phyloP scores from a whole-genome alignment of 768 basidiomycete genomes.

The Boletus sensibilis region DNA sequence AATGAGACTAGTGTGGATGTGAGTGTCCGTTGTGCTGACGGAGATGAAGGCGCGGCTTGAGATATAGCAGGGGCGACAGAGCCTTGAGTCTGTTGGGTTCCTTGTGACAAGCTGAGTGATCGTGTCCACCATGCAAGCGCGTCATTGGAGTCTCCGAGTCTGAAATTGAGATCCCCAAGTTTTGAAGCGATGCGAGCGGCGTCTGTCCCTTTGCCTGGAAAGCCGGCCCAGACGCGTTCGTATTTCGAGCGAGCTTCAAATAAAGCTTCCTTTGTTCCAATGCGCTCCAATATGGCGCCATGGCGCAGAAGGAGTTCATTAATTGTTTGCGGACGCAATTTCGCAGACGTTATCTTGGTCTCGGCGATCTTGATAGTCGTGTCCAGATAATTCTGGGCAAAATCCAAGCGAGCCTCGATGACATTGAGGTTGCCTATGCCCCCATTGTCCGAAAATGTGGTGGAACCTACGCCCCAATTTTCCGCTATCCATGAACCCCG shows the following conservation, averaged over 20 bases:
- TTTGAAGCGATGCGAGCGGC: constrained; percentile 60
- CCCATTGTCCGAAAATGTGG: constrained; percentile 35
- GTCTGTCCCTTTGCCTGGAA: constrained; percentile 39
- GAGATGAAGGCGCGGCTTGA: constrained; percentile 47
- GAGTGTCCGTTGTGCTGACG: constrained; percentile 61
- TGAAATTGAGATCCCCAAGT: constrained; percentile 62
- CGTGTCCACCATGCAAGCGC: constrained; percentile 70
- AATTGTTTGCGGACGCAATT: constrained; percentile 50
- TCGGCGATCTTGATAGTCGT: constrained; percentile 49
- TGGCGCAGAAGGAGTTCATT: constrained; percentile 54
- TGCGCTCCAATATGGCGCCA: constrained; percentile 57
- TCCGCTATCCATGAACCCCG: constrained; percentile 73
- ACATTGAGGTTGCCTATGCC: constrained; percentile 40
- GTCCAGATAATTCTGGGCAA: constrained; percentile 52
- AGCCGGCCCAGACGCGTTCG: constrained; percentile 54
- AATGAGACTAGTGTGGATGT: constrained; percentile 64
- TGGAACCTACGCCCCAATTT: constrained; percentile 57
- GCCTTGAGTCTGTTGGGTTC: constrained; percentile 24
- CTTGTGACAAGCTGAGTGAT: constrained; percentile 48
- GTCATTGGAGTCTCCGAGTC: constrained; percentile 50
- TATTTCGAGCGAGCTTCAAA: constrained; percentile 57
- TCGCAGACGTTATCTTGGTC: constrained; percentile 36
- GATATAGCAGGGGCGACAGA: constrained; percentile 34
- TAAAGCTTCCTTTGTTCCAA: constrained; percentile 51
- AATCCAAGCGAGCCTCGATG: constrained; percentile 55